Evolutionary conservation across 1,139 yeast genomes (phyloP).

Genomic region (Yamadazyma songkhlaensis): DNA sequence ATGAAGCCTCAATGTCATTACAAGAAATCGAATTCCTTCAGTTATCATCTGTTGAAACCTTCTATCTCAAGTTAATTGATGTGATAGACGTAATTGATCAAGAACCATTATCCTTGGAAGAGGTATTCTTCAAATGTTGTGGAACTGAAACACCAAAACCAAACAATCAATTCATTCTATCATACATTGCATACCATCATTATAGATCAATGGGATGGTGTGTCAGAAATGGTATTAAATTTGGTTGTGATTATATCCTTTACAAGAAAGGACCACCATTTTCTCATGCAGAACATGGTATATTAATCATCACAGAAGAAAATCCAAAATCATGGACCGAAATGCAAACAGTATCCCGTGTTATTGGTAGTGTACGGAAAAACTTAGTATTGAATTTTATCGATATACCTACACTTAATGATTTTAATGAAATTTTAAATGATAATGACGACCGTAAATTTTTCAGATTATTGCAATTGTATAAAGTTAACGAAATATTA

Average conservation of each 20-base stretch:
- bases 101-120: neutral
- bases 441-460: conserved; percentile 7
- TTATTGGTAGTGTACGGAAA: conserved; percentile 85
- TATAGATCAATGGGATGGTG: conserved; percentile 94
- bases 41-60: conserved; percentile 70
- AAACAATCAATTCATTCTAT: conserved; percentile 42
- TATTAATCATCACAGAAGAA: conserved; percentile 46
- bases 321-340: conserved; percentile 52
- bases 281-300: conserved; percentile 86
- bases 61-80: conserved; percentile 60
- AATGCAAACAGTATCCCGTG: conserved; percentile 69
- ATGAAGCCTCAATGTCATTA: conserved; percentile 22
- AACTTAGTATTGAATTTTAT: conserved; percentile 69
- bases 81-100: conserved; percentile 24
- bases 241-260: conserved; percentile 78
- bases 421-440: conserved; percentile 21
- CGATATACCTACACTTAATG: conserved; percentile 40
- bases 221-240: conserved; percentile 85
- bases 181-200: conserved; percentile 80
- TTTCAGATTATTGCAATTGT: conserved; percentile 32
- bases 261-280: conserved; percentile 95
- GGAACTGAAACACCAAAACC: conserved; percentile 15
- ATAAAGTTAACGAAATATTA: conserved; percentile 59
- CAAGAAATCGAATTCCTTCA: conserved; percentile 63
- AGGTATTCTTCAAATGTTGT: conserved; percentile 4